Base-by-base conservation (phyloP, 176 grass and related monocot genomes). In the Hyparrhenia diplandra region DNA sequence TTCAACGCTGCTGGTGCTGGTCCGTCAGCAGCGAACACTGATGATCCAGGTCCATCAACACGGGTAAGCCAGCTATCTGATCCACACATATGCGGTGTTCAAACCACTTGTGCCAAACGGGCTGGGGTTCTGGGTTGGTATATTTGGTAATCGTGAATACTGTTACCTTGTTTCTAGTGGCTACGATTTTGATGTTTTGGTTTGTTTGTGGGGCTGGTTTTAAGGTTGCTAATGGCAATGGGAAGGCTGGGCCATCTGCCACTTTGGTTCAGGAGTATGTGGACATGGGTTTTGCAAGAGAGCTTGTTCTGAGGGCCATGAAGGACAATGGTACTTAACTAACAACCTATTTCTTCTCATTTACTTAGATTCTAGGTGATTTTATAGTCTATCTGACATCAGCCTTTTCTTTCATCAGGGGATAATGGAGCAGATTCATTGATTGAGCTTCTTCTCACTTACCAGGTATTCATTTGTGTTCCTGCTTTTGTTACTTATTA, bases 401-500 rank as follows among this genome's bases (percentile, higher is more conserved):
- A 67, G 13, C 24, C 41, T 79, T 46, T 83, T 5, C 4, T 32
- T 32, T 32, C 47, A 71, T 75, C 82, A 97, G 92, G 89, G 29
- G 81, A 94, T 45, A 41, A 40, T 63, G 84, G 94, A 79, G 58
- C 86, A 31, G 92, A 94, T 34, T 80, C 92, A 46, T 81, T 97
- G 51, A 18, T 97, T 11, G 84, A 97, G 49, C 81, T 88, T 65
- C 83, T 97, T 21, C 89, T 97, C 28, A 97, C 90, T 25, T 89
- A 94, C 29, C 52, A 83, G 76, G 94, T 97, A 54, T 64, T 75
- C n/a, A n/a, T 10, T 32, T 31, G 12, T 43, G 0, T 43, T 43
- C 41, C n/a, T n/a, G n/a, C n/a, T n/a, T n/a, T n/a, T n/a, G n/a
- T n/a, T n/a, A n/a, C n/a, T n/a, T n/a, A n/a, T n/a, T n/a, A n/a